Evolutionary conservation across 2,329 filamentous ascomycete genomes (phyloP), one percentile per base, ranked within the genome.

Genomic region (Tolypocladium guangdongense): DNA sequence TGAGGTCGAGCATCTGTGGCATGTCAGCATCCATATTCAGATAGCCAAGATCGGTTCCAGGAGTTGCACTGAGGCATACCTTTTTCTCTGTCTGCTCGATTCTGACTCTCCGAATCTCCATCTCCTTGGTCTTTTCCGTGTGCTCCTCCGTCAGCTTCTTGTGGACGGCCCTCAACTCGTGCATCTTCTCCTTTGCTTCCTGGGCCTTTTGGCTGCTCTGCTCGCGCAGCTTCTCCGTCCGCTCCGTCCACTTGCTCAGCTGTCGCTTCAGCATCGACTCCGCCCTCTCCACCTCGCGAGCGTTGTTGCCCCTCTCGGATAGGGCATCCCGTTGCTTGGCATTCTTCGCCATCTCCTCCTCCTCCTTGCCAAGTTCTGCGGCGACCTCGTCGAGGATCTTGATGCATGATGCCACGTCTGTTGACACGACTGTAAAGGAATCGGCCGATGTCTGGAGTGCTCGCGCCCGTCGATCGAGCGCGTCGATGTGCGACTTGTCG

Each of bases 1-100:
- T 97, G 61, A 99, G 78, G 70, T 99, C 93, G 49, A 87, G 84
- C 92, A 97, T 99, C 91, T 96, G 58, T 36, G n/a, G 20, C 39
- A n/a, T 7, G n/a, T 41, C 0, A 54, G 47, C 55, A 65, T 56
- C 63, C 60, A 43, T 56, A 22, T 33, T n/a, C 8, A 41, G 14
- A 22, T 1, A 30, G 20, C 16, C 7, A 55, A 32, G 24, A 22
- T 30, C 30, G 12, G 22, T 2, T 8, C 10, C 2, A 20, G 22
- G 43, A 8, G 27, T 4, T 47, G 18, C 11, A 47, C 4, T 2
- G 32, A 20, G 35, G 54, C 59, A 52, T 75, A 90, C 90, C 88
- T 97, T 97, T 75, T 97, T 97, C 79, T 97, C 92, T 10, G 90
- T 96, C 74, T 96, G 90, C 72, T 99, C 93, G 58, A 99, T 97